Evolutionary conservation across 2,329 filamentous ascomycete genomes (phyloP).

Genomic region (Venturia effusa): DNA sequence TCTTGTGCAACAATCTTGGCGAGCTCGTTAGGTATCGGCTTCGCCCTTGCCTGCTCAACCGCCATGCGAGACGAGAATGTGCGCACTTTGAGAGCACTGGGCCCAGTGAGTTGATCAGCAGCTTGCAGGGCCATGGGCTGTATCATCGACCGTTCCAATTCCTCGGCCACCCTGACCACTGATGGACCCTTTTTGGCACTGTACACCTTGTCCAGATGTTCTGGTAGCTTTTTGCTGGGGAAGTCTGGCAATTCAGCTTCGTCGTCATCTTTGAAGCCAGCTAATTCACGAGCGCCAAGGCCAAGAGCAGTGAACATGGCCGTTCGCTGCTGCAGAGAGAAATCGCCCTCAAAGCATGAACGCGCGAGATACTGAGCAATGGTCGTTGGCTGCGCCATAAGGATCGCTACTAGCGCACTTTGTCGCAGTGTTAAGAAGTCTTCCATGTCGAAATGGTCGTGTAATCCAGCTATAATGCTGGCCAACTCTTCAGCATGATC

Average conservation of each 20-base stretch:
- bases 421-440: slow-evolving; percentile 65
- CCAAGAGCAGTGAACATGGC: slow-evolving; percentile 74
- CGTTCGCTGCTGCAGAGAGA: slow-evolving; percentile 75
- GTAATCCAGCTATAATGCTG: slow-evolving; percentile 62
- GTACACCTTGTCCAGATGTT: slow-evolving; percentile 64
- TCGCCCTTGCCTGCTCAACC: slow-evolving; percentile 47
- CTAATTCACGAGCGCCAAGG: slow-evolving; percentile 71
- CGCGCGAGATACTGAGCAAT: slow-evolving; percentile 79
- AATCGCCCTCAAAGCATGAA: slow-evolving; percentile 85
- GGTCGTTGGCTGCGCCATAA: slow-evolving; percentile 62
- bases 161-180: slow-evolving; percentile 56
- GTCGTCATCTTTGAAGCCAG: slow-evolving; percentile 53
- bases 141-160: slow-evolving; percentile 62
- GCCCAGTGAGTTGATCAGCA: slow-evolving; percentile 68
- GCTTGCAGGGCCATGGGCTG: slow-evolving; percentile 71
- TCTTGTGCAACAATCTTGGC: slow-evolving; percentile 61
- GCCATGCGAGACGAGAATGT: slow-evolving; percentile 75
- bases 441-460: slow-evolving; percentile 75
- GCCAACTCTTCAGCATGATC: slow-evolving; percentile 78
- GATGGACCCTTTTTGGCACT: slow-evolving; percentile 42
- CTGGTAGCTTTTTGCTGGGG: slow-evolving; percentile 69
- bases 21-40: slow-evolving; percentile 63
- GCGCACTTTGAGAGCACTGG: slow-evolving; percentile 75
- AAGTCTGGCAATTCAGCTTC: slow-evolving; percentile 42
- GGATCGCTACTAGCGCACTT: slow-evolving; percentile 70